Conservation (phyloP, 2,329 filamentous ascomycete genomes). For the Ceratocystis cacaofunesta region DNA sequence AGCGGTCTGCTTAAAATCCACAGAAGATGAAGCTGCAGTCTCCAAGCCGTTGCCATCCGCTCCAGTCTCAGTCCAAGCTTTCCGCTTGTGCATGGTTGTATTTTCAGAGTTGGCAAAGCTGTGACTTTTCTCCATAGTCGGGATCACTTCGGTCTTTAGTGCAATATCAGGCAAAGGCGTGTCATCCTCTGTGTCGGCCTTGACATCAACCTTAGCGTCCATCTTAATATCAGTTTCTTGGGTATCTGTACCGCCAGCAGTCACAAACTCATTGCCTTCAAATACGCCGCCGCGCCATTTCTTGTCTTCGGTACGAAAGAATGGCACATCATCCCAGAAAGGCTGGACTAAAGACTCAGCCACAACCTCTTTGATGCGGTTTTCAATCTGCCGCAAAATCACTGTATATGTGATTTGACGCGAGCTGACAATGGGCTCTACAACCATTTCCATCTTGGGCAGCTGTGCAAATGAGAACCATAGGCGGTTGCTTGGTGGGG, state of each 20-base stretch:
- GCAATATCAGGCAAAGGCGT: not conserved
- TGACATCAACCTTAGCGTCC: not conserved
- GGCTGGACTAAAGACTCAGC: conserved; percentile 82
- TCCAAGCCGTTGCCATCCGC: conserved; percentile 18
- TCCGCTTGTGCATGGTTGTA: conserved; percentile 9
- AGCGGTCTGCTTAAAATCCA: conserved; percentile 2
- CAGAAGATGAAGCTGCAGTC: conserved; percentile 5
- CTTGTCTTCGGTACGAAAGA: conserved; percentile 67
- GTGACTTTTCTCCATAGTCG: conserved; percentile 40
- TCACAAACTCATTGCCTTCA: conserved; percentile 37
- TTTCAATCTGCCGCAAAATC: conserved; percentile 86
- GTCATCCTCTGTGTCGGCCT: not conserved
- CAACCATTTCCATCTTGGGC: conserved; percentile 85
- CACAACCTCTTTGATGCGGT: conserved; percentile 82
- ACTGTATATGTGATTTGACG: conserved; percentile 90
- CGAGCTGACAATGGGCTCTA: conserved; percentile 89
- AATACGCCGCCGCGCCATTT: conserved; percentile 76
- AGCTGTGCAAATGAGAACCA: conserved; percentile 93
- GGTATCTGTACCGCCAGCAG: not conserved
- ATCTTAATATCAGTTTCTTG: not conserved
- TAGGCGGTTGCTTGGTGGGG: conserved; percentile 85
- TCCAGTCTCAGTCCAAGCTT: not conserved
- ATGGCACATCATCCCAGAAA: conserved; percentile 93
- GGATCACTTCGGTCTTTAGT: conserved; percentile 6
- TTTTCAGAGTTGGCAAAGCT: conserved; percentile 32